Conservation (phyloP, 805 yeast species). For the Wickerhamiella australiensis region DNA sequence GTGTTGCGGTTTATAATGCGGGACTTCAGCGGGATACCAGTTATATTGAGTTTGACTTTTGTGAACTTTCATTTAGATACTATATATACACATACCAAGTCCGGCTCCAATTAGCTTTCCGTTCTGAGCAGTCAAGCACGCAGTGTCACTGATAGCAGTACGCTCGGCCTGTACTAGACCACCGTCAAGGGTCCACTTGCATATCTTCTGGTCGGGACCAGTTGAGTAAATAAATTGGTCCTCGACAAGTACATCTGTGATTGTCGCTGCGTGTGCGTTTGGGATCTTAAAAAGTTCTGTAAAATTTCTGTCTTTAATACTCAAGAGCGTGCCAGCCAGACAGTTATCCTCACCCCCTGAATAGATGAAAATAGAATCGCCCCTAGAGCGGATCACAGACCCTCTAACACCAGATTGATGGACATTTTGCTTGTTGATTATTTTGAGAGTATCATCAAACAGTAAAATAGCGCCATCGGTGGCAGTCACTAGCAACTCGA, state of each 20-base stretch:
- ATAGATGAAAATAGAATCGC: conserved; percentile 29
- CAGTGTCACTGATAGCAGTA: conserved; percentile 87
- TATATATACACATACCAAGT: conserved; percentile 16
- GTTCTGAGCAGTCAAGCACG: conserved; percentile 38
- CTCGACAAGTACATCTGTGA: conserved; percentile 46
- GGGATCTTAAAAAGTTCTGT: conserved; percentile 26
- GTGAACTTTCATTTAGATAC: not conserved
- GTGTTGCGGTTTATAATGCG: not conserved
- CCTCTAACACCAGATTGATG: conserved; percentile 84
- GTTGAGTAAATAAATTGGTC: conserved; percentile 37
- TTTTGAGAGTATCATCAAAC: conserved; percentile 39
- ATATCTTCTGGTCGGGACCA: conserved; percentile 73
- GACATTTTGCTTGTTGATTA: conserved; percentile 23
- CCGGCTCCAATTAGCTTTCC: conserved; percentile 16
- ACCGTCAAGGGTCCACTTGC: conserved; percentile 45
- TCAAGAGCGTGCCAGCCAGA: conserved; percentile 34
- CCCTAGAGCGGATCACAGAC: conserved; percentile 28
- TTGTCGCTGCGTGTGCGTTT: conserved; percentile 75
- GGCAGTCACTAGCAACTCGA: conserved; percentile 44
- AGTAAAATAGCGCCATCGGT: conserved; percentile 72
- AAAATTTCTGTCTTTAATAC: conserved; percentile 19
- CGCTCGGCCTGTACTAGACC: conserved; percentile 35
- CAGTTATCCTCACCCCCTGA: conserved; percentile 96
- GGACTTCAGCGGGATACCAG: too few species aligned
- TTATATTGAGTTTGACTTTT: too few species aligned